Evolutionary conservation across 345 rosid species (phyloP).

Genomic region (Corymbia maculata): DNA sequence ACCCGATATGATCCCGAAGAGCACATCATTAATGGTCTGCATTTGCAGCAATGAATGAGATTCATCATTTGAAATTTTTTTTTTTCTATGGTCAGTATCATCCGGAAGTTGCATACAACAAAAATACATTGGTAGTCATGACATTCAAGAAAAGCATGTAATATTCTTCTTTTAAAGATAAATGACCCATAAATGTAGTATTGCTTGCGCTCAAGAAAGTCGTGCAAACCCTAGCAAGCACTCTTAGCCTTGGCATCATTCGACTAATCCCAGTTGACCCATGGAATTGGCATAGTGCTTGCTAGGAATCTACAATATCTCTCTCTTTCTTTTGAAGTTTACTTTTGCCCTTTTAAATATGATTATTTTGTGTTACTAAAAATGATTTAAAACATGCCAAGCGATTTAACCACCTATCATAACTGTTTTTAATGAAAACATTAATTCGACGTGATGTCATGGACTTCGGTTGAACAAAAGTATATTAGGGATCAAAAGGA

Average conservation of each 20-base stretch:
- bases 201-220: too few relatives aligned
- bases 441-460: too few relatives aligned
- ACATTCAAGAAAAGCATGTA: neutral
- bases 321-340: neutral
- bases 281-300: rapidly evolving
- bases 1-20: conserved; percentile 36
- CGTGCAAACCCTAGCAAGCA: neutral
- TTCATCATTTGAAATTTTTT: neutral
- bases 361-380: neutral
- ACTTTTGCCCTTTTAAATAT: too few relatives aligned
- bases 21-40: conserved; percentile 68
- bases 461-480: too few relatives aligned
- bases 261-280: neutral
- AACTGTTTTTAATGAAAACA: too few relatives aligned
- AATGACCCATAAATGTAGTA: too few relatives aligned
- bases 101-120: too few relatives aligned
- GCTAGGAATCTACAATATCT: neutral
- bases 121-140: neutral
- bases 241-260: neutral
- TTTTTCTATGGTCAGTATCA: too few relatives aligned
- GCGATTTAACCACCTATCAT: neutral
- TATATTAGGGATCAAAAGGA: too few relatives aligned
- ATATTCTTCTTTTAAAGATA: neutral
- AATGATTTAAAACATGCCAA: too few relatives aligned
- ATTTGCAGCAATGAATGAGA: neutral